phyloP scores from a whole-genome alignment of 306 rosid species.

The Fagus sylvatica region DNA sequence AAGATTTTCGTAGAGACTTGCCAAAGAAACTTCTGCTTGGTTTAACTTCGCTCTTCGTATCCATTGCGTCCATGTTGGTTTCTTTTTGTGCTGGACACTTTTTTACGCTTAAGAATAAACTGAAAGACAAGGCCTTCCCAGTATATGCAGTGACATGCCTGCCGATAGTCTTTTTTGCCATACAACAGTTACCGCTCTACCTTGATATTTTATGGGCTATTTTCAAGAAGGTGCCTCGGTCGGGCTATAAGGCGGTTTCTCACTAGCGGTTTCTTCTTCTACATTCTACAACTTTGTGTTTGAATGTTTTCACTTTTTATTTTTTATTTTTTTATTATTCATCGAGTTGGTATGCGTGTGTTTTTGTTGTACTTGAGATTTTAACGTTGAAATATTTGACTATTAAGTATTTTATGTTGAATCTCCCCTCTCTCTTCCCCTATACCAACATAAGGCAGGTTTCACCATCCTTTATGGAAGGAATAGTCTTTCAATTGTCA shows the following conservation, averaged over 20 bases:
- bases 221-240: not conserved
- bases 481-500: too few relatives aligned
- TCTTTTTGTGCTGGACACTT: slow-evolving; percentile 17
- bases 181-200: slow-evolving; percentile 9
- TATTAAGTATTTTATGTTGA: too few relatives aligned
- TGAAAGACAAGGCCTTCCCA: not conserved
- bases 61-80: slow-evolving; percentile 7
- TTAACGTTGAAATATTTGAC: too few relatives aligned
- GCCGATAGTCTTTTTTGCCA: not conserved
- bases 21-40: slow-evolving; percentile 18
- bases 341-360: too few relatives aligned
- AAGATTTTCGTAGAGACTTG: not conserved
- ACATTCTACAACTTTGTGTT: too few relatives aligned
- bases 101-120: not conserved
- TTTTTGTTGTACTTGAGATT: too few relatives aligned
- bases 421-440: too few relatives aligned
- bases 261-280: too few relatives aligned
- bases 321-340: too few relatives aligned
- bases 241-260: not conserved
- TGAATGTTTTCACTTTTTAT: too few relatives aligned
- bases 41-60: slow-evolving; percentile 8
- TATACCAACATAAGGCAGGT: too few relatives aligned
- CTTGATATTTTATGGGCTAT: not conserved
- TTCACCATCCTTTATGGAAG: too few relatives aligned
- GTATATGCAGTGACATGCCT: not conserved